Evolutionary conservation across 495 filamentous ascomycete genomes (phyloP).

Genomic region (Aspergillus nidulans): DNA sequence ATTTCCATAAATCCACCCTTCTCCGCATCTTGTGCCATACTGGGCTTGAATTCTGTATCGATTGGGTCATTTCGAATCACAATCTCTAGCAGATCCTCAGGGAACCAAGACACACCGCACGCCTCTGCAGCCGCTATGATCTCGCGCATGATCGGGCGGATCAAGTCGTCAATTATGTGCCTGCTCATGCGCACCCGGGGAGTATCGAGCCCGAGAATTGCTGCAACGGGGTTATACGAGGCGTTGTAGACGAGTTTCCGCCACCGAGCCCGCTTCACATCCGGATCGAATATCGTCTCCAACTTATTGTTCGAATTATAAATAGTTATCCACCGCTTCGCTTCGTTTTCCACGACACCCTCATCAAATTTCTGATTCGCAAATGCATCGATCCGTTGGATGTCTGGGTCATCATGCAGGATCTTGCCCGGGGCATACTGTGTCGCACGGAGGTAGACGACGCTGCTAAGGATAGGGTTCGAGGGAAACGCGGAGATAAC

Average conservation of each 20-base stretch:
- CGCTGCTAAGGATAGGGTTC: conserved; percentile 36
- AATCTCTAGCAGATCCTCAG: conserved; percentile 5
- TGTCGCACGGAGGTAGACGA: conserved; percentile 47
- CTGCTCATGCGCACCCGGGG: conserved; percentile 32
- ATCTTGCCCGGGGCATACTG: conserved; percentile 44
- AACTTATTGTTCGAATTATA: conserved; percentile 32
- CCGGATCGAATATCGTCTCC: conserved; percentile 1
- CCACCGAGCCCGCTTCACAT: conserved; percentile 32
- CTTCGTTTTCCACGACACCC: conserved; percentile 18
- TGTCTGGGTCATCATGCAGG: conserved; percentile 39
- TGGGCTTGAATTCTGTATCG: not conserved
- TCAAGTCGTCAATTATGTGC: conserved; percentile 35
- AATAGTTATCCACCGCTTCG: conserved; percentile 34
- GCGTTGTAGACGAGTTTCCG: conserved; percentile 50
- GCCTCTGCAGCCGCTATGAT: conserved; percentile 8
- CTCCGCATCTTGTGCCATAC: conserved; percentile 10
- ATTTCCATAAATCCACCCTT: conserved; percentile 9
- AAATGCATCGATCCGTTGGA: conserved; percentile 42
- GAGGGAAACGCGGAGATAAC: conserved; percentile 22
- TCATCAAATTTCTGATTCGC: conserved; percentile 23
- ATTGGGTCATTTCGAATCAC: conserved; percentile 5
- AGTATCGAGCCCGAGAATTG: conserved; percentile 20
- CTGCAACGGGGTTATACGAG: conserved; percentile 41
- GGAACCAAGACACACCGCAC: not conserved
- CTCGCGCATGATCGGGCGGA: conserved; percentile 22